Evolutionary conservation across 768 basidiomycete species (phyloP), one percentile per base, ranked within the genome.

Genomic region (Lactarius deliciosus): DNA sequence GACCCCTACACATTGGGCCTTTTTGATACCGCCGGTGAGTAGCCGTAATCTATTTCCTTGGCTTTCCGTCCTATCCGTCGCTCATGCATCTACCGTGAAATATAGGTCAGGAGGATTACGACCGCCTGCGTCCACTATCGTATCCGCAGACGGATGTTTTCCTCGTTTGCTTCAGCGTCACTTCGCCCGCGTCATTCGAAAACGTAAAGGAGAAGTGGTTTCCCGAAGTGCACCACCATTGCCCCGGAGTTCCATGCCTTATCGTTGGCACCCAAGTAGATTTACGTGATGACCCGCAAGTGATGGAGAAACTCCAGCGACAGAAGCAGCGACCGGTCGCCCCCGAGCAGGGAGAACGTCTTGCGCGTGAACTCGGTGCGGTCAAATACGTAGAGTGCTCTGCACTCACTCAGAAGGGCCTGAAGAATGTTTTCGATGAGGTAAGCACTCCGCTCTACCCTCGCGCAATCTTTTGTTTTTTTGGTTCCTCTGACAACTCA

Each of bases 201-300:
- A 98, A 99, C 90, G 96, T 99, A 74, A 98, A 97, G 86, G 97
- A 99, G 81, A 99, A 99, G 78, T 99, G 97, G 97, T 97, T 98
- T 85, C 97, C 97, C 6, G 97, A 99, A 81, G 96, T 99, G 62
- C 96, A 96, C 77, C 97, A 98, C 77, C 97, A 99, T 76, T 99
- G 97, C 83, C 97, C 97, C 18, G 96, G 97, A 59, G 96, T 98
- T 65, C 96, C 96, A 71, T 98, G 96, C 85, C 87, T 99, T 74
- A 98, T 99, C 75, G 96, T 99, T 64, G 97, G 97, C 71, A 99
- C 97, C 57, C 97, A 99, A 81, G 84, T 97, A 75, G 97, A 99
- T 85, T 78, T 99, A 79, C 85, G 96, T 76, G 96, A 98, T 74
- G 97, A 99, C 75, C 78, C 85, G 30, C 87, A 90, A 76, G 96